Base-by-base conservation (phyloP, 1,284 basidiomycete species). In the Irpex lacteus region DNA sequence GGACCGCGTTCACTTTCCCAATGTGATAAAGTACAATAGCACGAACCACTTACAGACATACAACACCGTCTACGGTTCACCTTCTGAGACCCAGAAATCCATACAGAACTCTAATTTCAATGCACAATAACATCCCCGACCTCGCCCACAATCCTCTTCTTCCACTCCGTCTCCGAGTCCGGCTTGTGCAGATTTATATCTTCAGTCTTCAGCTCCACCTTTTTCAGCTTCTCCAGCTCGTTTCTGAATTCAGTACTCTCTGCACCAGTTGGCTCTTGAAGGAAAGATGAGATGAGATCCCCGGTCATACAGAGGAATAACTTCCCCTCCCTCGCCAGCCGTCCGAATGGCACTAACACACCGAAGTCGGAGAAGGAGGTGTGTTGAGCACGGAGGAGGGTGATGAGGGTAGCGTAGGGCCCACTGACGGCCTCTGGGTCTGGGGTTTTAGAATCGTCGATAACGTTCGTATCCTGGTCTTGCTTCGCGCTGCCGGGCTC, bases 281-380 rank as follows among this genome's bases (percentile, higher is more conserved):
- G 70, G 69, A 87, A 89, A 37, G 79, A 75, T 44, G 82, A 67
- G 13, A 83, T 80, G 8, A 89, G 71, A 15, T 72, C 71, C 1
- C 75, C 66, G 47, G 85, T 79, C 15, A 76, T 74, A 63, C 82
- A 72, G 65, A 85, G 72, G 11, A 85, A 70, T 26, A 54, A 62
- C 11, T 60, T 60, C n/a, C 64, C 67, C 2, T 66, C 67, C 2
- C 58, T 64, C 60, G 82, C 58, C 9, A 26, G 38, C 57, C 61
- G 57, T n/a, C 65, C 70, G 54, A 59, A 70, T 50, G 63, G 69
- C 50, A 62, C 82, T 40, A 86, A 76, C 32, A 82, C 68, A 7
- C 75, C 74, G 62, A 85, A 85, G 69, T 90, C 88, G 7, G 87
- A 89, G 71, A 90, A 89, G 5, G 81, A 80, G 32, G 76, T 70